Conservation (phyloP, 257 asterid species). For the Orobanche coerulescens region DNA sequence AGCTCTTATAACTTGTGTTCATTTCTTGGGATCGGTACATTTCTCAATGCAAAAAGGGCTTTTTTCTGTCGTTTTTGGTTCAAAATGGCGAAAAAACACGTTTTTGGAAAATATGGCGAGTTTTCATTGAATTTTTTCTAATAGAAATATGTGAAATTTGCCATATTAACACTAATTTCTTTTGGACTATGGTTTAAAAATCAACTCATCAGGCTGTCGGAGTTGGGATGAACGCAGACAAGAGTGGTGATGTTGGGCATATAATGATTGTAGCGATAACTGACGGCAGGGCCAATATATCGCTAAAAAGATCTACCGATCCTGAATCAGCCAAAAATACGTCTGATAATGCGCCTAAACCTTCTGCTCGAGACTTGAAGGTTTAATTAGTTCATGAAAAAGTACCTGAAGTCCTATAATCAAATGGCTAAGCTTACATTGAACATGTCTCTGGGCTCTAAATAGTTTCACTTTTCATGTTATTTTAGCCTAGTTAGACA, state of each 20-base stretch:
- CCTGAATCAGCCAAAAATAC: slow-evolving; percentile 64
- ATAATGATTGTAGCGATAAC: slow-evolving; percentile 93
- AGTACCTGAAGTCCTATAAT: neutral
- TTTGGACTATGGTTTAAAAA: no score
- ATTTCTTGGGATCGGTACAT: no score
- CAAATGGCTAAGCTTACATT: neutral
- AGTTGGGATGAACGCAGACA: slow-evolving; percentile 96
- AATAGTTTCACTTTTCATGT: neutral
- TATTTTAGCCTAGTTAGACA: neutral
- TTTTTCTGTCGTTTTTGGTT: no score
- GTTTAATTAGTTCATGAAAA: slow-evolving; percentile 22
- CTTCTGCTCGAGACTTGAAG: slow-evolving; percentile 82
- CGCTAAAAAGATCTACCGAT: slow-evolving; percentile 84
- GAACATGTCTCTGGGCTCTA: no score
- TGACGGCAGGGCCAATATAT: slow-evolving; percentile 95
- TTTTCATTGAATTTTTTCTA: no score
- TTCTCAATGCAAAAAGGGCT: no score
- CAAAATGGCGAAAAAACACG: no score
- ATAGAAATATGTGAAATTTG: no score
- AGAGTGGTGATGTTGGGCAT: slow-evolving; percentile 97
- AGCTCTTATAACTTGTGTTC: no score
- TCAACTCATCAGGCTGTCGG: slow-evolving; percentile 77
- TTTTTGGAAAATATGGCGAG: no score
- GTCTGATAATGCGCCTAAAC: slow-evolving; percentile 74
- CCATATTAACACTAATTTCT: no score